A percentile compares a stretch with the other conserved stretches of the same genome.
Conservation (phyloP, 352 stramenopile species). For the Phytophthora gonapodyides region DNA sequence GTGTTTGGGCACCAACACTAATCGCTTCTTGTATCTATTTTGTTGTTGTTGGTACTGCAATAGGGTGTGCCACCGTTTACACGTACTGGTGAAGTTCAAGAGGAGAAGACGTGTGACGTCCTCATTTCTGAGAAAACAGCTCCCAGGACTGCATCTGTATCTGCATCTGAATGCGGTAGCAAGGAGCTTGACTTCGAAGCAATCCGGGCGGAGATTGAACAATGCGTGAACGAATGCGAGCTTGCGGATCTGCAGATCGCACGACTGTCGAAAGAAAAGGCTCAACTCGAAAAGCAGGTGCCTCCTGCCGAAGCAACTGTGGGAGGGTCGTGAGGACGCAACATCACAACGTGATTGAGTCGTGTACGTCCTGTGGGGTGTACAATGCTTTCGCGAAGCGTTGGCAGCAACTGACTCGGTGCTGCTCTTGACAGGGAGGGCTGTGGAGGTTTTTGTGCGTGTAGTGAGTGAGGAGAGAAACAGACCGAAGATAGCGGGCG, state of each 20-base stretch:
- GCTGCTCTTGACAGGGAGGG: constrained; percentile 25
- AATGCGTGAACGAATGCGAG: constrained; percentile 35
- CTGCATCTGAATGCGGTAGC: not conserved
- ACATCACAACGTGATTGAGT: constrained; percentile 1
- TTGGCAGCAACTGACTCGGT: constrained; percentile 22
- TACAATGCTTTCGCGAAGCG: constrained; percentile 3
- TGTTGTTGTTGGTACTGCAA: constrained; percentile 25
- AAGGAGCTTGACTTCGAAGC: constrained; percentile 29
- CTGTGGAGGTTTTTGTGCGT: constrained; percentile 11
- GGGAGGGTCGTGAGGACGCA: constrained; percentile 14
- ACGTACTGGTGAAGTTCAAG: constrained; percentile 4
- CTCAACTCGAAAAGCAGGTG: constrained; percentile 34
- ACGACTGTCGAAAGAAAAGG: constrained; percentile 36
- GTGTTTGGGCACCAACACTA: constrained; percentile 30
- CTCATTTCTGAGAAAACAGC: constrained; percentile 4
- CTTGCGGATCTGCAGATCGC: constrained; percentile 35
- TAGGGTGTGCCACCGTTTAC: constrained; percentile 16
- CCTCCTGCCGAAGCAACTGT: constrained; percentile 10
- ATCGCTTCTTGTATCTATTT: constrained; percentile 38
- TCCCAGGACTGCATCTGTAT: constrained; percentile 3
- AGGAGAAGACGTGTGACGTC: not conserved
- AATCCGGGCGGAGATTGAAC: constrained; percentile 35
- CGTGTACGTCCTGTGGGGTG: constrained; percentile 21
- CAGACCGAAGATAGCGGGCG: not conserved
- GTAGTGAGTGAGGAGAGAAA: constrained; percentile 7